A percentile compares a stretch with the other conserved stretches of the same genome.
These are phyloP conservation scores for Scheffersomyces titani DNA, from an alignment of 1,139 yeast species.

Conservation along the genomic window DNA sequence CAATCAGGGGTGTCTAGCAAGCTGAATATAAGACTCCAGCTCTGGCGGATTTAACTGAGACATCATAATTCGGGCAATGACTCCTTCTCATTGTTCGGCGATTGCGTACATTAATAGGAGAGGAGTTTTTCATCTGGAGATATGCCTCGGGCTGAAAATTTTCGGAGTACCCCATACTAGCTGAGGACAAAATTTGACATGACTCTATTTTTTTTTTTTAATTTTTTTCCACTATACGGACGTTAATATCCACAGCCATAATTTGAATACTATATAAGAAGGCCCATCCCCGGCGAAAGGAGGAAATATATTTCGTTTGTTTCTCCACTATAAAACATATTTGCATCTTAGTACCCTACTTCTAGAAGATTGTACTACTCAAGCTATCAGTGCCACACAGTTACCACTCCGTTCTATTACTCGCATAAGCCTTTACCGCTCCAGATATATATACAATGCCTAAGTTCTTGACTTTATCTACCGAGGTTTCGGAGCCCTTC, in stretches of 20 bases:
- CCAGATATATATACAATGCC: background rate
- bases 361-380: background rate
- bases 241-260: background rate
- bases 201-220: background rate
- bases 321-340: background rate
- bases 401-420: background rate
- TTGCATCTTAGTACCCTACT: background rate
- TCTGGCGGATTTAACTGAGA: background rate
- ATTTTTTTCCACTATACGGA: background rate
- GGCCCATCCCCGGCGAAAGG: background rate
- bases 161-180: conserved; percentile 1
- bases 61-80: background rate
- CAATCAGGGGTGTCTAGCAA: background rate
- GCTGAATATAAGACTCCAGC: no score
- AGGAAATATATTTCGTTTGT: background rate
- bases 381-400: background rate
- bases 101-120: background rate
- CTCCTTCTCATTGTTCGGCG: background rate
- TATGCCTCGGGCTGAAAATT: background rate
- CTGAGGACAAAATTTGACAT: background rate
- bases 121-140: background rate
- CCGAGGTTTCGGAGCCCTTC: conserved; percentile 61
- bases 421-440: background rate
- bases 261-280: background rate
- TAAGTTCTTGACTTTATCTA: conserved; percentile 52